Evolutionary conservation across 805 yeast species (phyloP), one percentile per base, ranked within the genome.

Genomic region (Priceomyces medius): DNA sequence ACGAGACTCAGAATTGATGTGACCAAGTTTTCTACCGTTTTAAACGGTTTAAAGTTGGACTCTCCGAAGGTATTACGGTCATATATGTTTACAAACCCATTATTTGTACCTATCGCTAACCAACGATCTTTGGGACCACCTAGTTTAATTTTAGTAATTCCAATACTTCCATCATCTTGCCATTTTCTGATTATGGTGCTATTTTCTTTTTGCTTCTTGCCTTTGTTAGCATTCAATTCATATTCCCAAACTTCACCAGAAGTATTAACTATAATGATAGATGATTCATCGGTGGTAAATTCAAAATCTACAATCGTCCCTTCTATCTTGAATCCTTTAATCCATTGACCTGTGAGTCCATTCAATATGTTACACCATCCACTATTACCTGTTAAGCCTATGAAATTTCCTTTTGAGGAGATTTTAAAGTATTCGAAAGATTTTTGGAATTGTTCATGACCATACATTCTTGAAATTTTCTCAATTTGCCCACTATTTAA

Each of bases 231-330:
- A 5, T 46, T 47, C 38, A 67, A 47, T 13, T 50, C 61, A 67
- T 88, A 93, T 55, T 88, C 96, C 93, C 96, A 90, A 2, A 93
- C 78, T 47, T 88, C 95, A 34, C 98, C 97, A 13, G 77, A 74
- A 1, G 81, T 72, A 54, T 85, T 90, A n/a, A 82, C 79, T 18
- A 83, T 77, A 8, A 85, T 52, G 1, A 69, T 59, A 20, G 64
- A 59, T 10, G 71, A 68, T 44, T 68, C 71, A 46, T 76, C 77
- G 3, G 46, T 49, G 29, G 76, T 55, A 76, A 90, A 86, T 21
- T 75, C 89, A 54, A 90, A 80, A 62, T 93, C 99, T 5, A 85
- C 80, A 32, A 90, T 68, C 1, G 79, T 77, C 4, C 97, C 98
- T 58, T 93, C 97, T 21, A 89, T 77, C 60, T 91, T 91, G 57